A percentile compares a stretch with the other conserved stretches of the same genome.
These are phyloP conservation scores for Fusarium stilboides DNA, from an alignment of 2,329 filamentous ascomycete species.

Conservation along the genomic window DNA sequence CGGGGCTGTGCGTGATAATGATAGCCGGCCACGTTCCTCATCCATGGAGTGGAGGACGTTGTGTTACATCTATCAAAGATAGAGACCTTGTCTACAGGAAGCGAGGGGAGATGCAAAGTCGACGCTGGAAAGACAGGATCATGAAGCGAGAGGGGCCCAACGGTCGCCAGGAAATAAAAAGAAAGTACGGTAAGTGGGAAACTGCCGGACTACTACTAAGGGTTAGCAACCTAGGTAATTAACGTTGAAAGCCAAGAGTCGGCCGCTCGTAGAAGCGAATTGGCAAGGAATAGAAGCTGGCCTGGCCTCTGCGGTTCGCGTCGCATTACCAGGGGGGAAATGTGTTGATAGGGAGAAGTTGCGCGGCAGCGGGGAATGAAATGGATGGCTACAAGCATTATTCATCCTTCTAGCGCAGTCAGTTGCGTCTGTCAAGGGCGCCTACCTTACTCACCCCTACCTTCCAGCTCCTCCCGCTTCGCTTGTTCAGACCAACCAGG, in stretches of 20 bases:
- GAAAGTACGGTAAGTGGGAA: conserved; percentile 17
- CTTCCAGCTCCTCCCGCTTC: conserved; percentile 30
- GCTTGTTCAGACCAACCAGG: conserved; percentile 37
- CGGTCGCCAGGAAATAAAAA: conserved; percentile 9
- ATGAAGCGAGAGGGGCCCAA: conserved; percentile 14
- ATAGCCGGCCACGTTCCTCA: conserved; percentile 27
- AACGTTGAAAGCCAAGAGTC: conserved; percentile 32
- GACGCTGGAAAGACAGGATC: conserved; percentile 7
- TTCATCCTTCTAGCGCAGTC: conserved; percentile 41
- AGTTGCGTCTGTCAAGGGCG: conserved; percentile 43
- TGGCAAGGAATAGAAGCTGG: conserved; percentile 16
- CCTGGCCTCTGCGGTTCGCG: neutral
- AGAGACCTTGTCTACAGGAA: conserved; percentile 25
- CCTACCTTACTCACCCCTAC: conserved; percentile 28
- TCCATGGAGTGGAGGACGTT: conserved; percentile 11
- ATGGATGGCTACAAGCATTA: conserved; percentile 38
- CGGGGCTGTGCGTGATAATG: conserved; percentile 39
- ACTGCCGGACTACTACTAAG: conserved; percentile 16
- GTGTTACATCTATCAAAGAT: conserved; percentile 34
- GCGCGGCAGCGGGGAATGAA: conserved; percentile 38
- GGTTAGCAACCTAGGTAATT: conserved; percentile 10
- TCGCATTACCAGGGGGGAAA: conserved; percentile 1
- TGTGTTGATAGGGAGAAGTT: conserved; percentile 27
- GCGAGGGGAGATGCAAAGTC: conserved; percentile 18
- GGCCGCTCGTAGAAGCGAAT: conserved; percentile 21